Evolutionary conservation across 164 flowering plant genomes (phyloP).

Genomic region (Euptelea pleiosperma): DNA sequence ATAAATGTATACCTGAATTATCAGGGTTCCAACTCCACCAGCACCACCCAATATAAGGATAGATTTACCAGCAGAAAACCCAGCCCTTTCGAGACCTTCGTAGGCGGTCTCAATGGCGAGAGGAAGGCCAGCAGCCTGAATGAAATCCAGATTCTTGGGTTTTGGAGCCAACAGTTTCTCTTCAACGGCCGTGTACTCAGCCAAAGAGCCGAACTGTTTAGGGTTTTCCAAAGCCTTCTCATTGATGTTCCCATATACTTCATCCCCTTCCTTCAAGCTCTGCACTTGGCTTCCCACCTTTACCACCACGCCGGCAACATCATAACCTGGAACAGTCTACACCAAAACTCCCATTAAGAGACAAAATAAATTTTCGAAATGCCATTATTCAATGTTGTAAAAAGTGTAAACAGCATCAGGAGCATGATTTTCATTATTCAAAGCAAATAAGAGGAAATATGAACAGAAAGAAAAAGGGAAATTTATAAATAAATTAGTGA

Average conservation of each 20-base stretch:
- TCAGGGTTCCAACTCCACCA: slow-evolving; percentile 94
- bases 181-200: slow-evolving; percentile 92
- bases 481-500: no score
- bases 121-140: slow-evolving; percentile 84
- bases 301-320: slow-evolving; percentile 91
- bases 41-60: slow-evolving; percentile 91
- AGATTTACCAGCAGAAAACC: slow-evolving; percentile 84
- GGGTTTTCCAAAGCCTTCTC: slow-evolving; percentile 94
- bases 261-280: slow-evolving; percentile 81
- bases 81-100: slow-evolving; percentile 84
- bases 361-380: background rate
- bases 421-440: background rate
- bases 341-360: slow-evolving; percentile 17
- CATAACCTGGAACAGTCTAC: slow-evolving; percentile 94
- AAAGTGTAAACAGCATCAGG: background rate
- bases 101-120: slow-evolving; percentile 91
- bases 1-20: slow-evolving; percentile 69
- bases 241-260: slow-evolving; percentile 85
- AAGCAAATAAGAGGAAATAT: no score
- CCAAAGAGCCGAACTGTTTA: slow-evolving; percentile 81
- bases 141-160: slow-evolving; percentile 78
- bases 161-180: slow-evolving; percentile 82
- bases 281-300: slow-evolving; percentile 87
- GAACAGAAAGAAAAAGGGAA: no score
- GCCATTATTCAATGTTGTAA: background rate